Conservation (phyloP, 495 filamentous ascomycete genomes). For the Xylaria telfairii region DNA sequence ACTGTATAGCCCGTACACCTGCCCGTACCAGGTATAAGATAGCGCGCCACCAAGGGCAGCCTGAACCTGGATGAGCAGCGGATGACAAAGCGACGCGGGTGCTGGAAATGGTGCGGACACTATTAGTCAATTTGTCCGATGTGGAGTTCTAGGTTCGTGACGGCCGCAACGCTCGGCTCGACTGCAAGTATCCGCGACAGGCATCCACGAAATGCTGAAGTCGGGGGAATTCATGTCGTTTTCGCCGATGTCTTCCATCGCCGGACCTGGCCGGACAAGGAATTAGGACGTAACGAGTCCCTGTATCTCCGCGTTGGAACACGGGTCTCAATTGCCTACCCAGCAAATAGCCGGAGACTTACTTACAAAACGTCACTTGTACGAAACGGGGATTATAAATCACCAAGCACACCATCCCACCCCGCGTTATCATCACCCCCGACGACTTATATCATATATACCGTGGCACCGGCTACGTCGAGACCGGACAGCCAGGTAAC, state of each 20-base stretch:
- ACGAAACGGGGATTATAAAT: neutral
- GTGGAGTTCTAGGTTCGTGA: neutral
- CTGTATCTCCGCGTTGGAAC: neutral
- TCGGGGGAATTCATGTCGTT: constrained; percentile 2
- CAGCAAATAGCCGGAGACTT: neutral
- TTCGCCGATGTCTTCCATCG: neutral
- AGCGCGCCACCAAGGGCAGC: too few relatives aligned
- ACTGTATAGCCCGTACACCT: too few relatives aligned
- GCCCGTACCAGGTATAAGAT: too few relatives aligned
- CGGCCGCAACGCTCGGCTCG: neutral
- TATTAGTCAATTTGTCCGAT: neutral
- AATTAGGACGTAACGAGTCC: neutral
- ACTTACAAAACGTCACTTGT: constrained; percentile 1
- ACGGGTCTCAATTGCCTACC: too few relatives aligned
- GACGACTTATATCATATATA: neutral
- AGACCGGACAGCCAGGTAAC: neutral
- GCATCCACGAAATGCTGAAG: neutral
- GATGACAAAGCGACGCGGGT: too few relatives aligned
- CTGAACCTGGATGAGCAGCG: too few relatives aligned
- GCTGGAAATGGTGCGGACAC: neutral
- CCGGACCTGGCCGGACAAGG: neutral
- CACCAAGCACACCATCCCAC: neutral
- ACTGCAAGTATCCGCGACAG: too few relatives aligned
- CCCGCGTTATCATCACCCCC: constrained; percentile 10
- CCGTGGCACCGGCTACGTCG: neutral